Evolutionary conservation across 257 asterid genomes (phyloP).

Genomic region (Solanum chilense): DNA sequence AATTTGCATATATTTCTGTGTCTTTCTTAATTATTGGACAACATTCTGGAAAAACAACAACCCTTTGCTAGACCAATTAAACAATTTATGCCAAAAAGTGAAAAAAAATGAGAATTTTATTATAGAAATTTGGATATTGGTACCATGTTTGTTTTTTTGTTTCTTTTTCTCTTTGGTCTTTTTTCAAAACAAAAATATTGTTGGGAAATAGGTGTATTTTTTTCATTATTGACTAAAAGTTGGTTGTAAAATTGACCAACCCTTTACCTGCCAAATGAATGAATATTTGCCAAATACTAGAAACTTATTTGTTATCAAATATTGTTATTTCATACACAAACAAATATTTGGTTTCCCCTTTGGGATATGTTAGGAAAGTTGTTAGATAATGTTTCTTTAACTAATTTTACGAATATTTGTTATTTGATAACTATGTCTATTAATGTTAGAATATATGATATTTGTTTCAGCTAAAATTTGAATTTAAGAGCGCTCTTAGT

Average conservation of each 20-base stretch:
- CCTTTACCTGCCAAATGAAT: background rate
- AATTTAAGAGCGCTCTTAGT: background rate
- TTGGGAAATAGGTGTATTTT: background rate
- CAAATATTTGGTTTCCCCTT: background rate
- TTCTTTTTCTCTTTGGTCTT: background rate
- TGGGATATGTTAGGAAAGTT: background rate
- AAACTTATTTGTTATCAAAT: background rate
- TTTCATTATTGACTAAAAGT: background rate
- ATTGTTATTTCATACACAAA: background rate
- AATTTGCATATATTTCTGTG: no score
- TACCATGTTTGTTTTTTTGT: background rate
- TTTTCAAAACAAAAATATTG: background rate
- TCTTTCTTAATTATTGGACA: background rate
- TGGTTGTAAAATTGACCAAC: background rate
- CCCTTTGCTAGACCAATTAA: background rate
- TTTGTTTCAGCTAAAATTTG: background rate
- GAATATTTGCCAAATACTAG: background rate
- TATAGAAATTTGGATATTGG: background rate
- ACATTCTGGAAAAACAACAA: no score
- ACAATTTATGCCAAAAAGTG: background rate
- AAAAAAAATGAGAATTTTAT: background rate
- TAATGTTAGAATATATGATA: no score
- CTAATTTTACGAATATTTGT: background rate
- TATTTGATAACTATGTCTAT: fast-evolving
- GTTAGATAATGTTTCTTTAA: background rate